These are phyloP conservation scores for Fraxinus velutina DNA, from an alignment of 305 asterid genomes.

Conservation along the genomic window DNA sequence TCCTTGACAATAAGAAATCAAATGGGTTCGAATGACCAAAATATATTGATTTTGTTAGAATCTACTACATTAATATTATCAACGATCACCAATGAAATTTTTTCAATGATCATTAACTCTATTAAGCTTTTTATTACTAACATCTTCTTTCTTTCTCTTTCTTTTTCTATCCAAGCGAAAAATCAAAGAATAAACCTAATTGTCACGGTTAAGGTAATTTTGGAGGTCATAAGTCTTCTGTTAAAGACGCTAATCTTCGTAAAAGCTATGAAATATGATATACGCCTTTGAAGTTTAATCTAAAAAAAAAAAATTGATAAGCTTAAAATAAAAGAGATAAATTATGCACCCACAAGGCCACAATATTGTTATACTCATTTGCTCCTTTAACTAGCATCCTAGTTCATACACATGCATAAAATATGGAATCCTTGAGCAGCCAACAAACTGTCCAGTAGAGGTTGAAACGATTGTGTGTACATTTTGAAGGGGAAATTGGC, in stretches of 20 bases:
- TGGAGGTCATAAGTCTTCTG: background rate
- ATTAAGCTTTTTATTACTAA: background rate
- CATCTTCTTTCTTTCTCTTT: background rate
- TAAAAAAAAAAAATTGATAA: background rate
- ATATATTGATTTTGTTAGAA: background rate
- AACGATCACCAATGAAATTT: background rate
- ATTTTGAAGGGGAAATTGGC: background rate
- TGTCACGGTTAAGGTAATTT: background rate
- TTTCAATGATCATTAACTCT: background rate
- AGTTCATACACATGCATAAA: background rate
- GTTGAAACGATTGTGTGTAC: background rate
- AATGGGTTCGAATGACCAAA: background rate
- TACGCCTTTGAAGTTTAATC: background rate
- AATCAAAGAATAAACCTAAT: background rate
- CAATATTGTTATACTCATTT: background rate
- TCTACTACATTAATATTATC: background rate
- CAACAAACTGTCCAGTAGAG: background rate
- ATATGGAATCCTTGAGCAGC: background rate
- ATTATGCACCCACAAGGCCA: background rate
- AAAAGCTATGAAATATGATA: background rate
- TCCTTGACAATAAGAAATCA: background rate
- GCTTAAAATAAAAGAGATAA: background rate
- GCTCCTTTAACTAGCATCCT: background rate
- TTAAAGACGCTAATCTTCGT: background rate
- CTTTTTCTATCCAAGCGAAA: background rate